Evolutionary conservation across 1,139 yeast species (phyloP), one percentile per base, ranked within the genome.

Genomic region (Ogataea hybrid): DNA sequence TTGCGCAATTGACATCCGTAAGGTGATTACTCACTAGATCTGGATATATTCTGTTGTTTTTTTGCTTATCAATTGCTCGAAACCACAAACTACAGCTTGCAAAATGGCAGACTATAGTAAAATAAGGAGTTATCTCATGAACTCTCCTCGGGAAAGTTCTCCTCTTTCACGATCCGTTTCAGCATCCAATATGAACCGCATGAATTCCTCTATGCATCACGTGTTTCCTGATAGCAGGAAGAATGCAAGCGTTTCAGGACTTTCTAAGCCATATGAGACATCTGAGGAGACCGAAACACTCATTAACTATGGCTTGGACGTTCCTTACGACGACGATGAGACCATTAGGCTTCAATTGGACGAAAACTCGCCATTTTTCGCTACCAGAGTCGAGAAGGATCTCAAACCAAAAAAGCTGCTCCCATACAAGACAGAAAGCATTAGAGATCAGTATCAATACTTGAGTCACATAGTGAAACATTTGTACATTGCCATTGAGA

Each of bases 381-480:
- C 85, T 6, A 69, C 88, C 36, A 54, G 59, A 41, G 46, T 64
- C 56, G 52, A 75, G 63, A 61, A 90, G 44, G 77, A 81, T 12
- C 70, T 84, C 44, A 73, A 80, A 41, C 70, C 86, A 47, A 79
- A 79, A 17, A 67, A 63, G n/a, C 57, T 80, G 40, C 70, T 92
- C 31, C 98, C 98, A 0, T 92, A 92, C 61, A 67, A 70, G 32
- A 76, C 84, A 1, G 97, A 89, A 61, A 60, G 77, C 2, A 80
- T 81, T 8, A 68, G 68, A 34, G 95, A 86, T 48, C 85, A 81
- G 46, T 84, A 88, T 14, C 76, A 75, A 44, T 90, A 88, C 55
- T 69, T 92, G 40, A 75, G 88, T 41, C 95, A 84, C 57, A 85
- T 92, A 25, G 73, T 89, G 25, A 75, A 84, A 3, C 89, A 88